A percentile compares a stretch with the other conserved stretches of the same genome.
phyloP scores from a whole-genome alignment of 306 rosid genomes.

The Lablab purpureus region DNA sequence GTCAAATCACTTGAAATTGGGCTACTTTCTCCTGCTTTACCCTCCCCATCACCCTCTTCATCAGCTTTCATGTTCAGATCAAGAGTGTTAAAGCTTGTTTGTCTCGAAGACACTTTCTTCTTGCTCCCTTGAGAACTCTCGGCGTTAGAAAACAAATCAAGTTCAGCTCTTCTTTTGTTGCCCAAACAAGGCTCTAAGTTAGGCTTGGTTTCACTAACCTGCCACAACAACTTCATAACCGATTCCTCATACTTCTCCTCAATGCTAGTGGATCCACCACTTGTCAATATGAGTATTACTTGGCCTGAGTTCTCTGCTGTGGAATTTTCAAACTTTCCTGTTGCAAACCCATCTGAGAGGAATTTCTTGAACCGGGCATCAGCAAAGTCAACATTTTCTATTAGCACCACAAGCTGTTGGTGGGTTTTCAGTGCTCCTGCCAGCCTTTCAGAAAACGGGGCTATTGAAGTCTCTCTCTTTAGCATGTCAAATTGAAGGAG shows the following conservation, averaged over 20 bases:
- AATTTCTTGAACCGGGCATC: slow-evolving; percentile 70
- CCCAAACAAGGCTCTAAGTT: slow-evolving; percentile 47
- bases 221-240: slow-evolving; percentile 62
- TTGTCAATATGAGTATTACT: slow-evolving; percentile 68
- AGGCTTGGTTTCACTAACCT: slow-evolving; percentile 52
- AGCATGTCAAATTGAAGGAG: slow-evolving; percentile 62
- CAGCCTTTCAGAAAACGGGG: slow-evolving; percentile 51
- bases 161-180: slow-evolving; percentile 67
- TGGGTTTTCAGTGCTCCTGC: slow-evolving; percentile 59
- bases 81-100: slow-evolving; percentile 78
- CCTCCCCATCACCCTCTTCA: slow-evolving; percentile 51
- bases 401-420: slow-evolving; percentile 63
- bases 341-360: slow-evolving; percentile 65
- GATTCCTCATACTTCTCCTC: slow-evolving; percentile 48
- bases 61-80: slow-evolving; percentile 81
- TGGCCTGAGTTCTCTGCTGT: slow-evolving; percentile 49
- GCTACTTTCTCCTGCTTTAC: slow-evolving; percentile 54
- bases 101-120: slow-evolving; percentile 62
- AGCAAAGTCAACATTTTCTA: slow-evolving; percentile 73
- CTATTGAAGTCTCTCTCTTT: slow-evolving; percentile 48
- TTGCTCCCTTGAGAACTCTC: slow-evolving; percentile 47
- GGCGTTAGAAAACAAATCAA: slow-evolving; percentile 56
- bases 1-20: slow-evolving; percentile 72
- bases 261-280: slow-evolving; percentile 48
- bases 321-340: slow-evolving; percentile 60